Percentiles rank a stretch among this genome's conserved stretches.
phyloP scores from a whole-genome alignment of 208 protist genomes.

The Sergeia podlipaevii region DNA sequence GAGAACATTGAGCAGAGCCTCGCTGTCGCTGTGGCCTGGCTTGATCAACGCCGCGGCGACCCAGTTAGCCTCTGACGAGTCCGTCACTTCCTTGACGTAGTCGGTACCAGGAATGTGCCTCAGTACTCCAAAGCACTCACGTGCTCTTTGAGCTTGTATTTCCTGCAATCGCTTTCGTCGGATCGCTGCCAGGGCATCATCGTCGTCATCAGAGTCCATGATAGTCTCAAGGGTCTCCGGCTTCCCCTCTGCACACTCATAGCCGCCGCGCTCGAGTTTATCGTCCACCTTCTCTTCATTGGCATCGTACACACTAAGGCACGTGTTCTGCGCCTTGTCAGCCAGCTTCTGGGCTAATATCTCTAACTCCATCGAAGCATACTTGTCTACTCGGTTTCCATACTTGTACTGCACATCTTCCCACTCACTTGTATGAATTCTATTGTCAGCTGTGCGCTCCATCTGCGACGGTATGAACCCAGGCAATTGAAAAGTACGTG shows the following conservation, averaged over 20 bases:
- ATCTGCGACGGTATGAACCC: too few relatives aligned
- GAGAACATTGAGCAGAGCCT: constrained; percentile 73
- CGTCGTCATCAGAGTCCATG: constrained; percentile 58
- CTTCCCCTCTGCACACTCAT: constrained; percentile 21
- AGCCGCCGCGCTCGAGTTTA: constrained; percentile 67
- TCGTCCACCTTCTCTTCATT: constrained; percentile 55
- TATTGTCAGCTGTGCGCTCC: constrained; percentile 74
- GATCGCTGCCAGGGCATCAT: constrained; percentile 66
- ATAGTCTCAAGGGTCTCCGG: constrained; percentile 8
- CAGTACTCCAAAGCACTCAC: constrained; percentile 69
- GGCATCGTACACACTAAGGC: constrained; percentile 68
- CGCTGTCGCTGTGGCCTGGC: constrained; percentile 65
- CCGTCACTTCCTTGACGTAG: constrained; percentile 85
- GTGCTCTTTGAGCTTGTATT: constrained; percentile 39
- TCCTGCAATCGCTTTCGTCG: constrained; percentile 52
- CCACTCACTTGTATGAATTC: constrained; percentile 89
- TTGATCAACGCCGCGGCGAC: constrained; percentile 70
- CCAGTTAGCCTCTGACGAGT: constrained; percentile 58
- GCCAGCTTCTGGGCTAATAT: constrained; percentile 79
- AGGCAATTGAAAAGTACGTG: too few relatives aligned
- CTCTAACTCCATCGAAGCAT: constrained; percentile 73
- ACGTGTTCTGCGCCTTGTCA: constrained; percentile 63
- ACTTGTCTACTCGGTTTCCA: constrained; percentile 85
- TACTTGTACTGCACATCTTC: constrained; percentile 91
- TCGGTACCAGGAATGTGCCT: constrained; percentile 49